These are phyloP conservation scores for Aspergillus indologenus DNA, from an alignment of 495 filamentous ascomycete species.

Conservation along the genomic window DNA sequence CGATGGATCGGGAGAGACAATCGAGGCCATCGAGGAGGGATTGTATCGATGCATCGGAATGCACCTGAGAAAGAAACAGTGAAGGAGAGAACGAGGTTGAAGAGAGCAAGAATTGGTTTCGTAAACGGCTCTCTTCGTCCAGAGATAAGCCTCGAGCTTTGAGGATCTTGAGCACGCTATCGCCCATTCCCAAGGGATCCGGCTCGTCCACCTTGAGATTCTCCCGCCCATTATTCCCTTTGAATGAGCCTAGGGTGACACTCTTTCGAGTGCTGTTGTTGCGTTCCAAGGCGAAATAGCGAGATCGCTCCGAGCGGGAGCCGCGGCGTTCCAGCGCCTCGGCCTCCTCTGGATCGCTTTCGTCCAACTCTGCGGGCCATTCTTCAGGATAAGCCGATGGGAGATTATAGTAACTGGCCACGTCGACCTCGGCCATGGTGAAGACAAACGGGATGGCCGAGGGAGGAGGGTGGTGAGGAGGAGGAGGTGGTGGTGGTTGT, in stretches of 20 bases:
- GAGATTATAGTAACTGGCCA: slow-evolving; percentile 89
- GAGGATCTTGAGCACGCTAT: slow-evolving; percentile 80
- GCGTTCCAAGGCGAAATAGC: slow-evolving; percentile 80
- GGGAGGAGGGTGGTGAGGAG: background rate
- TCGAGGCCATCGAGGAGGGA: slow-evolving; percentile 76
- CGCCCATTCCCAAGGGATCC: slow-evolving; percentile 77
- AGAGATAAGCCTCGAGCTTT: slow-evolving; percentile 71
- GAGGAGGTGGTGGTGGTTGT: background rate
- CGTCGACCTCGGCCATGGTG: slow-evolving; percentile 62
- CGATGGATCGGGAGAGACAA: slow-evolving; percentile 81
- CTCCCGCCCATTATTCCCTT: slow-evolving; percentile 62
- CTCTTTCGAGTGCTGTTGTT: slow-evolving; percentile 64
- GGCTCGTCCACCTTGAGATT: slow-evolving; percentile 85
- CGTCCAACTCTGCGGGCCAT: slow-evolving; percentile 82
- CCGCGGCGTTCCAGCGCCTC: slow-evolving; percentile 49
- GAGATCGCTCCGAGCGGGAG: slow-evolving; percentile 64
- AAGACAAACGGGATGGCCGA: background rate
- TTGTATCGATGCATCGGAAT: slow-evolving; percentile 76
- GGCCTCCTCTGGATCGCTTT: slow-evolving; percentile 66
- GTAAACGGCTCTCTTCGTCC: slow-evolving; percentile 78
- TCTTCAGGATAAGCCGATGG: slow-evolving; percentile 72
- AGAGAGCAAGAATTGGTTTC: slow-evolving; percentile 89
- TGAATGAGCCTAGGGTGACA: slow-evolving; percentile 65
- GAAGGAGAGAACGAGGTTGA: slow-evolving; percentile 94
- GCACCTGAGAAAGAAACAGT: slow-evolving; percentile 86